Evolutionary conservation across 2,329 filamentous ascomycete species (phyloP), one percentile per base, ranked within the genome.

Genomic region (Calonectria pseudoturangicola): DNA sequence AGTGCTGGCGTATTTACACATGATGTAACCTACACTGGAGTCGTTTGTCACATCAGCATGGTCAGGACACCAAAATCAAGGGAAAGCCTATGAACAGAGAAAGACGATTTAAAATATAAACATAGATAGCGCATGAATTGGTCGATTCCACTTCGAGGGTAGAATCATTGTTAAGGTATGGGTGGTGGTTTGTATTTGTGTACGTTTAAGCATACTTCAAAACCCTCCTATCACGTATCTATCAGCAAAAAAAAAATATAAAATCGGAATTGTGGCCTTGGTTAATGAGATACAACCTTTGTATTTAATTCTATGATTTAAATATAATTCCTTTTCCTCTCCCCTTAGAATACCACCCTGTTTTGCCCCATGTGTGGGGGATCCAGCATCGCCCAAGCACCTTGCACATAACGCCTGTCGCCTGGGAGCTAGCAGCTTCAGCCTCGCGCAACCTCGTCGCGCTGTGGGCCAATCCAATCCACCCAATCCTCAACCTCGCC

Each of bases 371-470:
- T 8, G 2, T 25, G 18, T 9, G 16, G 12, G 21, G 25, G 33
- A 9, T 16, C 39, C 54, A 28, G 39, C 54, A 12, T 60, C 33
- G 18, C 21, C 15, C 45, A 21, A 27, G 54, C 21, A 13, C 13
- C 54, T 27, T 13, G 28, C 41, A 50, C 16, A 3, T 18, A 30
- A 33, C 13, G 33, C 21, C 9, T 13, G 25, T 47, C 16, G 3
- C 45, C 45, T 25, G 8, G 43, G n/a, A 48, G 45, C n/a, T 25
- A n/a, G n/a, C 10, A 48, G 4, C 48, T 21, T 69, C 66, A 69
- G 66, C 66, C 66, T 69, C 36, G 66, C 45, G 33, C 56, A 63
- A 69, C 58, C 56, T 68, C 66, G 66, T 54, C 66, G 36, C 47
- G 45, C 47, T 63, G 43, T 63, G 47, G 43, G 56, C 66, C 66